These are phyloP conservation scores for Mucor racemosus DNA, from an alignment of 371 early-diverging fungal species.

Conservation along the genomic window DNA sequence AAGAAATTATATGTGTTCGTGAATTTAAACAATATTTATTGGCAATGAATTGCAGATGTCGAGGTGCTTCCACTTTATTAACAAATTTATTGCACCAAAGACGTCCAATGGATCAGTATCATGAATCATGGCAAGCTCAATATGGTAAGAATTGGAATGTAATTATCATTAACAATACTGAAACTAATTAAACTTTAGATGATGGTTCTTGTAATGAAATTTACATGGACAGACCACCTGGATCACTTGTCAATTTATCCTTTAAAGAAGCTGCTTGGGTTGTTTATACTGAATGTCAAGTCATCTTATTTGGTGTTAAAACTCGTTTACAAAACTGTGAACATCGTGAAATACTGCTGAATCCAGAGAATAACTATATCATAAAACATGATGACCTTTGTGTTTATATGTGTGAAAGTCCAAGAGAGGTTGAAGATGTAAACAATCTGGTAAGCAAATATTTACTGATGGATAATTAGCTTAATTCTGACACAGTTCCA, in stretches of 20 bases:
- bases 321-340: conserved; percentile 25
- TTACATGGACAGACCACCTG: conserved; percentile 58
- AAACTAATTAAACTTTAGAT: conserved; percentile 19
- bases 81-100: conserved; percentile 73
- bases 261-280: conserved; percentile 69
- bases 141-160: conserved; percentile 52
- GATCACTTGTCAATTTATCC: conserved; percentile 57
- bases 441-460: conserved; percentile 35
- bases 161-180: not conserved
- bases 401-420: conserved; percentile 69
- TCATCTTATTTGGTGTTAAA: conserved; percentile 69
- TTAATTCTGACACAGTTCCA: not conserved
- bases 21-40: conserved; percentile 77
- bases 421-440: conserved; percentile 56
- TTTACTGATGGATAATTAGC: too few relatives aligned
- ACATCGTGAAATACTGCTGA: conserved; percentile 57
- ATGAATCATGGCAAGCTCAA: conserved; percentile 77
- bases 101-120: conserved; percentile 60
- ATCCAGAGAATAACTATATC: conserved; percentile 68
- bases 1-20: conserved; percentile 69
- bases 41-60: conserved; percentile 70
- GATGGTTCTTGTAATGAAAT: conserved; percentile 79
- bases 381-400: conserved; percentile 60
- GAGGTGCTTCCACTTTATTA: conserved; percentile 70
- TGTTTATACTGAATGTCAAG: conserved; percentile 73